phyloP scores from a whole-genome alignment of 345 rosid species.

The Noccaea caerulescens region DNA sequence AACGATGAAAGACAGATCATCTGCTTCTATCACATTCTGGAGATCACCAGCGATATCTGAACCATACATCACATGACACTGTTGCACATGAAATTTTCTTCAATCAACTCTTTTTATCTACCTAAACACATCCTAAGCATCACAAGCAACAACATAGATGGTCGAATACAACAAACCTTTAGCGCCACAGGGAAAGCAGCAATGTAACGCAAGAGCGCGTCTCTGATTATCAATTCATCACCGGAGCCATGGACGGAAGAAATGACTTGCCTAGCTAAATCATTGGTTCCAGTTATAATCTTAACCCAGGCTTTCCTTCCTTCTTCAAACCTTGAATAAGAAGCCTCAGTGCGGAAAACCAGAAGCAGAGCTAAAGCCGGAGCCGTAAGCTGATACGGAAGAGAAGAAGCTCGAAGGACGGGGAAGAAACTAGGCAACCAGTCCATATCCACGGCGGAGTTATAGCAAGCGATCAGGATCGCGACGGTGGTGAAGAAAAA shows the following conservation, averaged over 20 bases:
- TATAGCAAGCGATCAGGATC: slow-evolving; percentile 61
- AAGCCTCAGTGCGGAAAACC: slow-evolving; percentile 93
- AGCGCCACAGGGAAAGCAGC: slow-evolving; percentile 88
- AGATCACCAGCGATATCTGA: slow-evolving; percentile 77
- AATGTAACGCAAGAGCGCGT: slow-evolving; percentile 65
- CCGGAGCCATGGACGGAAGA: slow-evolving; percentile 50
- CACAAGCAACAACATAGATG: not conserved
- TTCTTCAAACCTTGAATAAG: slow-evolving; percentile 85
- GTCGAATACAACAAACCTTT: slow-evolving; percentile 54
- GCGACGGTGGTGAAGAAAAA: slow-evolving; percentile 73
- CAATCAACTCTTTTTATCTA: slow-evolving; percentile 16
- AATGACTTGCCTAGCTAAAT: slow-evolving; percentile 70
- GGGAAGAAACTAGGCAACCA: slow-evolving; percentile 71
- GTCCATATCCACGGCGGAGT: slow-evolving; percentile 63
- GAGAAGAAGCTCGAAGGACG: slow-evolving; percentile 69
- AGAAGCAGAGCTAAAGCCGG: slow-evolving; percentile 90
- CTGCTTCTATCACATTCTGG: slow-evolving; percentile 59
- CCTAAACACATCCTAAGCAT: slow-evolving; percentile 11
- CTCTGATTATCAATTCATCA: slow-evolving; percentile 51
- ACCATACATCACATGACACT: slow-evolving; percentile 83
- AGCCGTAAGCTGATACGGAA: slow-evolving; percentile 89
- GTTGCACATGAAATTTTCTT: slow-evolving; percentile 37
- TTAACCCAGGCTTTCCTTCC: slow-evolving; percentile 88
- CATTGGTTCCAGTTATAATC: slow-evolving; percentile 69
- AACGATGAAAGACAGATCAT: slow-evolving; percentile 74